A percentile compares a stretch with the other conserved stretches of the same genome.
Evolutionary conservation across 2,329 filamentous ascomycete species (phyloP).

Genomic region (Hymenoscyphus occultus): DNA sequence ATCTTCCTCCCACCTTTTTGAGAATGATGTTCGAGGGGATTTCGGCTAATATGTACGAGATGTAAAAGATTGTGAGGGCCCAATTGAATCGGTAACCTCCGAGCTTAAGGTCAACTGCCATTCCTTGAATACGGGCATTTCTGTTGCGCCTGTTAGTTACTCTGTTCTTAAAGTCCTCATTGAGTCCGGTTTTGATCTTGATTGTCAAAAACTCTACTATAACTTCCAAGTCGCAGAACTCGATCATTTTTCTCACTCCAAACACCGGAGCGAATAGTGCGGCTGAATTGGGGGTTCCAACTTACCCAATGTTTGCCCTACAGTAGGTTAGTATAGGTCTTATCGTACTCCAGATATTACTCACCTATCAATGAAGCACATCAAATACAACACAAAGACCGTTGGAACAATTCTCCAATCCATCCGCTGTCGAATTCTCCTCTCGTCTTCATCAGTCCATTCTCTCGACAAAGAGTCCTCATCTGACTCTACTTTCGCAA

Average conservation of each 20-base stretch:
- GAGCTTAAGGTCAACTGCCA: slow-evolving; percentile 56
- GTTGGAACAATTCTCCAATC: slow-evolving; percentile 20
- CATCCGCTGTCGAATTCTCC: slow-evolving; percentile 17
- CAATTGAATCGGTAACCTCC: slow-evolving; percentile 53
- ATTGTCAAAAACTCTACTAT: no score
- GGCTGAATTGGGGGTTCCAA: not conserved
- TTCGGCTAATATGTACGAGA: slow-evolving; percentile 59
- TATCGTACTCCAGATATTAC: not conserved
- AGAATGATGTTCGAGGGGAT: slow-evolving; percentile 42
- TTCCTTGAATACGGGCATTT: slow-evolving; percentile 59
- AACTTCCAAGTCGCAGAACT: not conserved
- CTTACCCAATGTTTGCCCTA: slow-evolving; percentile 15
- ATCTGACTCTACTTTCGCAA: slow-evolving; percentile 14
- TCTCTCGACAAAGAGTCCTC: slow-evolving; percentile 15
- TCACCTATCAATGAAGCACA: slow-evolving; percentile 25
- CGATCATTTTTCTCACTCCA: not conserved
- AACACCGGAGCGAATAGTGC: not conserved
- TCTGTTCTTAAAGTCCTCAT: not conserved
- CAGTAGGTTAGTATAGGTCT: not conserved
- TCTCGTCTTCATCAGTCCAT: slow-evolving; percentile 20
- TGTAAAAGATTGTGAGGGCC: slow-evolving; percentile 59
- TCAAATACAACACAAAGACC: slow-evolving; percentile 17
- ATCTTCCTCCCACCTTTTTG: slow-evolving; percentile 34
- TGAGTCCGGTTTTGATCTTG: not conserved
- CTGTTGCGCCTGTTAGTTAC: slow-evolving; percentile 40